Evolutionary conservation across 1,284 basidiomycete genomes (phyloP).

Genomic region (Ceratobasidium sp.): DNA sequence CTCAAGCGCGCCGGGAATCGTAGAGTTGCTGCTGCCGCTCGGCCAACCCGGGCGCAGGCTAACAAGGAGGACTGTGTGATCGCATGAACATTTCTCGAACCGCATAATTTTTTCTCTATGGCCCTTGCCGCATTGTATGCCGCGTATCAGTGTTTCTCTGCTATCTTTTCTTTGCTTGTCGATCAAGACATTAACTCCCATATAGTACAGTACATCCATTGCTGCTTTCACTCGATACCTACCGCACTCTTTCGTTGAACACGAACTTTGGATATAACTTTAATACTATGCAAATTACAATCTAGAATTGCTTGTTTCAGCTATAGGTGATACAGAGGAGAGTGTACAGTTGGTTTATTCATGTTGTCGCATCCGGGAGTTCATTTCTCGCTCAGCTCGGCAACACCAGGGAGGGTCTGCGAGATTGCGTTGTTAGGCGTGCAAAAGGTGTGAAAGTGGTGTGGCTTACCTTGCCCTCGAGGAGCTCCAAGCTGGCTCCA

Average conservation of each 20-base stretch:
- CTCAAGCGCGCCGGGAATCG: constrained; percentile 83
- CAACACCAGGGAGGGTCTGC: constrained; percentile 85
- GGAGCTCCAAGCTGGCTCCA: constrained; percentile 92
- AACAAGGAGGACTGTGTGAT: constrained; percentile 88
- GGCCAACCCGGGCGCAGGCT: constrained; percentile 91
- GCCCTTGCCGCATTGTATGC: constrained; percentile 11
- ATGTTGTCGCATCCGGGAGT: constrained; percentile 1
- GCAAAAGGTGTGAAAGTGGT: background rate
- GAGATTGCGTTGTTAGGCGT: background rate
- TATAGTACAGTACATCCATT: constrained; percentile 23
- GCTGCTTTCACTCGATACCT: constrained; percentile 13
- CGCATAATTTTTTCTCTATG: constrained; percentile 15
- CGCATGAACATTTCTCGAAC: constrained; percentile 61
- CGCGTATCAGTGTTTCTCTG: constrained; percentile 1
- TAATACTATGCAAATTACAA: constrained; percentile 39
- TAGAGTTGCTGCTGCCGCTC: constrained; percentile 70
- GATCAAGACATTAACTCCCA: background rate
- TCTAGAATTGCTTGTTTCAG: constrained; percentile 36
- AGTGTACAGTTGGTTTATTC: background rate
- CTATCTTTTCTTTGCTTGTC: background rate
- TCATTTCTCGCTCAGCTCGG: constrained; percentile 77
- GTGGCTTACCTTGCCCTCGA: constrained; percentile 88
- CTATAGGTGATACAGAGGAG: constrained; percentile 4
- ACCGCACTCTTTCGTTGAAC: constrained; percentile 17
- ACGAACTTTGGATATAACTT: constrained; percentile 20